Conservation (phyloP, 441 rosid species). For the Syzygium malaccense region DNA sequence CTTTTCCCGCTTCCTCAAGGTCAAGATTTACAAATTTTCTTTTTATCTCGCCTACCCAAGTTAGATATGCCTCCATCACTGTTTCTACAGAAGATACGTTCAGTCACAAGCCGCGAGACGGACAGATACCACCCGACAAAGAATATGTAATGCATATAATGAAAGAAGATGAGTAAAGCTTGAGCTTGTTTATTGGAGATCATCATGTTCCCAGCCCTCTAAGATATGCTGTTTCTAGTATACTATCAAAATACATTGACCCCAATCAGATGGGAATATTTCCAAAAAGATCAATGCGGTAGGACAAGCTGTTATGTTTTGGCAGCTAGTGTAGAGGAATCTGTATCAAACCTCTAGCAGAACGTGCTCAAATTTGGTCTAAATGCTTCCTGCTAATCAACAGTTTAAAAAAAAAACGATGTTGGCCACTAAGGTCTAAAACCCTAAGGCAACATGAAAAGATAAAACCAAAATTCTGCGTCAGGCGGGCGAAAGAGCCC, state of each 20-base stretch:
- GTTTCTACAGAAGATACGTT: not conserved
- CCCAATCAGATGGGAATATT: not conserved
- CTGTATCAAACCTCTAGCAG: not conserved
- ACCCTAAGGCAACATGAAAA: not conserved
- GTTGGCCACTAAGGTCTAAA: not conserved
- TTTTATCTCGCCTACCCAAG: not conserved
- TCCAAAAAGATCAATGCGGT: not conserved
- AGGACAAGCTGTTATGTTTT: not conserved
- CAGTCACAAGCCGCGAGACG: not conserved
- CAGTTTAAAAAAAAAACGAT: not conserved
- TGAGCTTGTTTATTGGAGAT: not conserved
- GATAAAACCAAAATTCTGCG: not conserved
- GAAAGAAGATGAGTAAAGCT: not conserved
- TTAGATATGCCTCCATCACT: not conserved
- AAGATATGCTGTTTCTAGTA: not conserved
- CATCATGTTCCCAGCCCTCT: not conserved
- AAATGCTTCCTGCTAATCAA: not conserved
- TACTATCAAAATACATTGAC: not conserved
- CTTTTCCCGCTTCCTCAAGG: not conserved
- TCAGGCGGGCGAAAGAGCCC: not conserved
- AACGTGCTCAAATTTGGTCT: not conserved
- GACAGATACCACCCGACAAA: not conserved
- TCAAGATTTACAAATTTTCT: not conserved
- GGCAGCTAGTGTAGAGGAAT: constrained; percentile 1
- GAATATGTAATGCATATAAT: not conserved